Base-by-base conservation (phyloP, 371 early-diverging fungal species). In the Massospora cicadina region DNA sequence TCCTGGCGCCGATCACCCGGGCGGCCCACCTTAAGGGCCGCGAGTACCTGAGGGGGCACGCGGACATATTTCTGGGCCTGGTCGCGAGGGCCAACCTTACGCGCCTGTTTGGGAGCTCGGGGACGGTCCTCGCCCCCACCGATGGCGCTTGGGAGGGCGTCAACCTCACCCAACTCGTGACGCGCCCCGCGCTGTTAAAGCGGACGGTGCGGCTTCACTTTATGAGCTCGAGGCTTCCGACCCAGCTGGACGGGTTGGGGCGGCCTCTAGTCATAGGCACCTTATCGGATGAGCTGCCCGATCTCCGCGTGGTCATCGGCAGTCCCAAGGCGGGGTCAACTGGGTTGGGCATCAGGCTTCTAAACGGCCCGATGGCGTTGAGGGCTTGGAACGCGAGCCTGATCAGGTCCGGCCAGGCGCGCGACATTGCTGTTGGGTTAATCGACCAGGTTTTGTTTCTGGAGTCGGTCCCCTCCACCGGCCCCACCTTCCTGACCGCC, bases 351-450 rank as follows among this genome's bases (percentile, higher is more conserved):
- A 12, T 26, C 29, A 25, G 25, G 58, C 26, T 25, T 27, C 26
- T 25, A 2, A 2, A 26, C 30, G 25, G 58, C 5, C 63, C 63
- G 17, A n/a, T 54, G 5, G 2, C 33, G 1, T 54, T 63, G 27
- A 54, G 24, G 17, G 21, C 33, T 17, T 63, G 53, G 53, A 5
- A 54, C 2, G 63, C 63, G 2, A 33, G 21, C 29, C 23, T 63
- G n/a, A n/a, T 10, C 23, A 63, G 2, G 25, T 63, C 63, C 1
- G 63, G 63, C 5, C 63, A 63, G n/a, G 63, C 63, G 3, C 24
- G 7, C 12, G 63, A 63, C 55, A 25, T 33, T 23, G n/a, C 63
- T 3, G 1, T 63, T 1, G 63, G 23, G 17, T 21, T 63, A 2
- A n/a, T 63, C 5, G 63, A 63, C 28, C 17, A 23, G 17, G 43